These are phyloP conservation scores for Aspergillus kassunensis DNA, from an alignment of 495 filamentous ascomycete species.

Conservation along the genomic window DNA sequence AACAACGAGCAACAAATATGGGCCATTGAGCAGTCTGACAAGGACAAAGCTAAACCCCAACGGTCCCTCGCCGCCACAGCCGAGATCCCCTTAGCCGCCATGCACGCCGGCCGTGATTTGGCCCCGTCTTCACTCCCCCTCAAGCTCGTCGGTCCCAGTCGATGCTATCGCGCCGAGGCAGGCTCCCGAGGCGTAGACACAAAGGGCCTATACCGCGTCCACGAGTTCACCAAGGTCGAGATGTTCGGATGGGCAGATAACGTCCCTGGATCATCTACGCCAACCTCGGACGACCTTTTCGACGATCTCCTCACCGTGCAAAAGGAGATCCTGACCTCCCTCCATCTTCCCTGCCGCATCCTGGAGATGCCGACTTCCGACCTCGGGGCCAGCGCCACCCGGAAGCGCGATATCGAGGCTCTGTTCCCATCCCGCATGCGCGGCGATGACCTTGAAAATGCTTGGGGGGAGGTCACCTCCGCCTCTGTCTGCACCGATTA, in stretches of 20 bases:
- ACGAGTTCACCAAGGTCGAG: slow-evolving; percentile 98
- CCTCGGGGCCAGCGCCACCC: slow-evolving; percentile 77
- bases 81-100: slow-evolving; percentile 89
- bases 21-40: slow-evolving; percentile 63
- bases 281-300: slow-evolving; percentile 56
- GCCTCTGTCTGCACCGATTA: slow-evolving; percentile 93
- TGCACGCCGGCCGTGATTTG: slow-evolving; percentile 73
- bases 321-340: slow-evolving; percentile 67
- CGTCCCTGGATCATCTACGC: slow-evolving; percentile 29
- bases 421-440: slow-evolving; percentile 79
- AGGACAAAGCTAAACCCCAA: slow-evolving; percentile 56
- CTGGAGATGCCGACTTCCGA: slow-evolving; percentile 89
- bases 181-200: slow-evolving; percentile 83
- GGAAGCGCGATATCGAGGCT: slow-evolving; percentile 91
- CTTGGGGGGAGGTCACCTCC: slow-evolving; percentile 92
- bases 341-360: slow-evolving; percentile 81
- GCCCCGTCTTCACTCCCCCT: slow-evolving; percentile 61
- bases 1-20: slow-evolving; percentile 91
- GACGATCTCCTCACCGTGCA: slow-evolving; percentile 81
- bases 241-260: slow-evolving; percentile 79
- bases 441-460: slow-evolving; percentile 54
- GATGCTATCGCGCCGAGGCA: slow-evolving; percentile 92
- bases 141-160: slow-evolving; percentile 75
- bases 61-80: slow-evolving; percentile 80
- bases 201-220: slow-evolving; percentile 95